Evolutionary conservation across 768 basidiomycete genomes (phyloP), one percentile per base, ranked within the genome.

Genomic region (Porpolomopsis calyptriformis): DNA sequence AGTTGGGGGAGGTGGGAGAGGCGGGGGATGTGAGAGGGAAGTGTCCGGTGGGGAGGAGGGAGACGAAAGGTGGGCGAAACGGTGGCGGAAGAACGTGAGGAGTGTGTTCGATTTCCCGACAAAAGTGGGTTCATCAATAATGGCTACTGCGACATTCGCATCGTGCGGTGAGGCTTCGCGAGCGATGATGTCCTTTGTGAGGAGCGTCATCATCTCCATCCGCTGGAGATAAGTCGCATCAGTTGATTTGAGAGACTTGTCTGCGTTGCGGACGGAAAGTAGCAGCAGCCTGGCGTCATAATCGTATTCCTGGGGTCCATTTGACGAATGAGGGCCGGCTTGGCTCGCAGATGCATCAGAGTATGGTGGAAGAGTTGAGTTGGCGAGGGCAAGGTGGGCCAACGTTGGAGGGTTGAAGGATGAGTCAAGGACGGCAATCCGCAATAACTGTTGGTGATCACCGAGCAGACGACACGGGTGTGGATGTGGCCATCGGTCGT

Each of bases 371-470:
- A 59, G 57, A 27, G 59, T 54, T 45, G 72, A 64, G 48, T 74
- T 76, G 22, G 78, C 79, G 39, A 97, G 77, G 2, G 84, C 82
- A 43, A 83, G 70, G 61, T 97, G 92, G 0, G 92, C 88, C 19
- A 74, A 60, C 2, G 88, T 91, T 1, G 93, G 93, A 2, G 92
- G 92, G 56, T 97, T 94, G 66, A 88, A 97, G 1, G 89, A 92
- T 1, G 90, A 83, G 55, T 96, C 93, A 31, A 96, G 72, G n/a
- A 93, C 68, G 3, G 83, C 73, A 39, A 93, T 72, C 43, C 69
- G 72, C 27, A 80, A 57, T 2, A 60, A 57, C n/a, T 41, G 46
- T 12, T 46, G 2, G 19, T 42, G 31, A 31, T 16, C 27, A 20
- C 22, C 2, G 19, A 40, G 16, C 25, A 12, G 25, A 45, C 39